Percentiles rank a stretch among this genome's conserved stretches.
Evolutionary conservation across 495 filamentous ascomycete species (phyloP).

Genomic region (Neurospora sp.): DNA sequence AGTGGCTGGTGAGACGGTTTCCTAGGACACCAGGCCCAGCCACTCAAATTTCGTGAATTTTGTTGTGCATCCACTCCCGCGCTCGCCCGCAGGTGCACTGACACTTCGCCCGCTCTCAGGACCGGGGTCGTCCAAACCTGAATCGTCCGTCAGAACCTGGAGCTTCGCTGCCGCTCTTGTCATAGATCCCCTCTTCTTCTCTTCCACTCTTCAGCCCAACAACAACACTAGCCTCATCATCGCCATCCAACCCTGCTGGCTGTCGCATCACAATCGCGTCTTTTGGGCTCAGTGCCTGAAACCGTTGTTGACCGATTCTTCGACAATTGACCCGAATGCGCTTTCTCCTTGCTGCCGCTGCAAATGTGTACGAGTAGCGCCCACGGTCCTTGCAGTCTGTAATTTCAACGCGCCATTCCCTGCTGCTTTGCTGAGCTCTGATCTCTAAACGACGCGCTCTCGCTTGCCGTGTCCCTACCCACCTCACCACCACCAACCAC

Average conservation of each 20-base stretch:
- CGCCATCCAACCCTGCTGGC: constrained; percentile 9
- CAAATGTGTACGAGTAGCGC: constrained; percentile 3
- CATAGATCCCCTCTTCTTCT: constrained; percentile 5
- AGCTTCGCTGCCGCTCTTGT: not conserved
- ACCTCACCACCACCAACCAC: not conserved
- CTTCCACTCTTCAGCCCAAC: constrained; percentile 6
- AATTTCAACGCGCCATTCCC: constrained; percentile 14
- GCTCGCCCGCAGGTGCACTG: constrained; percentile 1
- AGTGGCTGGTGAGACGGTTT: constrained; percentile 17
- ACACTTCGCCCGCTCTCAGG: constrained; percentile 3
- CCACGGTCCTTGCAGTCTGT: not conserved
- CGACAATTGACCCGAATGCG: constrained; percentile 4
- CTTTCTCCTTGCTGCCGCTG: constrained; percentile 3
- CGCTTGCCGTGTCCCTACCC: constrained; percentile 24
- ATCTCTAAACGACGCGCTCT: constrained; percentile 24
- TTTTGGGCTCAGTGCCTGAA: constrained; percentile 1
- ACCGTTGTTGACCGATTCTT: not conserved
- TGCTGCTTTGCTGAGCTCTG: constrained; percentile 3
- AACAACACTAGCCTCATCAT: constrained; percentile 7
- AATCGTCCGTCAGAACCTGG: not conserved
- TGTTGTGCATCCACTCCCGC: not conserved
- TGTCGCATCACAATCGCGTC: constrained; percentile 11
- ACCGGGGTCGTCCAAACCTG: not conserved
- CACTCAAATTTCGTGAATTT: constrained; percentile 21
- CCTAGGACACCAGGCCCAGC: constrained; percentile 13